Percentiles rank a stretch among this genome's conserved stretches.
Conservation (phyloP, 225 moss, liverwort and hornwort species). For the Bryum argenteum region DNA sequence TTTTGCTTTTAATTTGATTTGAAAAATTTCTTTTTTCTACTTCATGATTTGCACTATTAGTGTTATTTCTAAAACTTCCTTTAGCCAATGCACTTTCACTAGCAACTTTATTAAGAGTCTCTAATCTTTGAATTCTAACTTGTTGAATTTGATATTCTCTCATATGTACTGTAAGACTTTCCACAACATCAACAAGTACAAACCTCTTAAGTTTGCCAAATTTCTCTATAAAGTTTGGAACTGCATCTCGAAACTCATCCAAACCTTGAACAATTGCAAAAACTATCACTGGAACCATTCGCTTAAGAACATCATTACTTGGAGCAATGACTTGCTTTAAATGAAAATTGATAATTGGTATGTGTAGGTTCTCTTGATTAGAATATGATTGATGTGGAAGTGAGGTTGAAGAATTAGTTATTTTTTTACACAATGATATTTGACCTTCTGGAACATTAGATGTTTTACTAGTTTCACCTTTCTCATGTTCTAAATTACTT, state of each 20-base stretch:
- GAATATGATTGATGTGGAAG: not conserved
- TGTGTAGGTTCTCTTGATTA: conserved; percentile 1
- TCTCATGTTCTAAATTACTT: conserved; percentile 14
- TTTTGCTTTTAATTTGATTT: not conserved
- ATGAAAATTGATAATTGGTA: conserved; percentile 39
- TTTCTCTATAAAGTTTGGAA: conserved; percentile 51
- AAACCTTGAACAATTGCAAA: conserved; percentile 71
- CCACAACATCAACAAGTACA: conserved; percentile 53
- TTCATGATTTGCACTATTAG: not conserved
- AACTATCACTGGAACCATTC: conserved; percentile 67
- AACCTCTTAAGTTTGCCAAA: conserved; percentile 51
- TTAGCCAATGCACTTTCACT: not conserved
- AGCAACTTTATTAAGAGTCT: conserved; percentile 13
- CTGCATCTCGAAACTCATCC: conserved; percentile 48
- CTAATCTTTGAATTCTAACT: conserved; percentile 39
- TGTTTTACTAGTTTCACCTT: conserved; percentile 25
- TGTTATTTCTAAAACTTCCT: not conserved
- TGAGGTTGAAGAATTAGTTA: not conserved
- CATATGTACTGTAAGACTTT: conserved; percentile 61
- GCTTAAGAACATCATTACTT: conserved; percentile 59
- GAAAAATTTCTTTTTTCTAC: not conserved
- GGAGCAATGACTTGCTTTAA: conserved; percentile 67
- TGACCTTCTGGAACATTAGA: not conserved
- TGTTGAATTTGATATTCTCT: conserved; percentile 62
- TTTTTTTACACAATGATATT: conserved; percentile 8